Evolutionary conservation across 192 early-diverging fungal species (phyloP).

Genomic region (Geranomyces michiganensis): DNA sequence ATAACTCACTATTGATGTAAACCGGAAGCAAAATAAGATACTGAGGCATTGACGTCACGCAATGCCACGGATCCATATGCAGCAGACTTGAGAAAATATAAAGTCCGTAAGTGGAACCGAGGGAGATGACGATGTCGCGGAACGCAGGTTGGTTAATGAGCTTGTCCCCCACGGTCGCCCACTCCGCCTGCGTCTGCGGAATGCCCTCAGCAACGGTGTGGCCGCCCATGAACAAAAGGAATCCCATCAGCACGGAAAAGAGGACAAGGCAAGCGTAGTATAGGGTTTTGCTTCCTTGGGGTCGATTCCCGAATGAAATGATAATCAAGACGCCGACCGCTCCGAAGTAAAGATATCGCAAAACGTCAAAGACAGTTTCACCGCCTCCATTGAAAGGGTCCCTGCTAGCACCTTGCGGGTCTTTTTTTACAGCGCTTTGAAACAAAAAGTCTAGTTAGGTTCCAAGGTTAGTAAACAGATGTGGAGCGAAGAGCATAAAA

Average conservation of each 20-base stretch:
- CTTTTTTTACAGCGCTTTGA: not conserved
- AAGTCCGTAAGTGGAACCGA: constrained; percentile 52
- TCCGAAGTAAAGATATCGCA: constrained; percentile 29
- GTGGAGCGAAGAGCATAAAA: not conserved
- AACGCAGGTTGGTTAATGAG: constrained; percentile 36
- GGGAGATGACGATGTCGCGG: constrained; percentile 47
- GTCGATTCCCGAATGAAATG: constrained; percentile 53
- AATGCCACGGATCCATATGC: constrained; percentile 60
- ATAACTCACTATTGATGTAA: constrained; percentile 44
- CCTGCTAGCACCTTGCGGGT: not conserved
- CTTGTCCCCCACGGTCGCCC: constrained; percentile 32
- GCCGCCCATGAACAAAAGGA: constrained; percentile 50
- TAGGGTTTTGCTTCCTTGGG: constrained; percentile 55
- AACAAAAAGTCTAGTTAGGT: constrained; percentile 29
- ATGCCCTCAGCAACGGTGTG: constrained; percentile 32
- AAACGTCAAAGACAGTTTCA: constrained; percentile 14
- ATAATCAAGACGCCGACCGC: constrained; percentile 50
- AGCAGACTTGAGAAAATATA: constrained; percentile 51
- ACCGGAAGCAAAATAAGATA: constrained; percentile 54
- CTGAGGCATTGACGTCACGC: constrained; percentile 50
- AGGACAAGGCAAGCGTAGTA: constrained; percentile 43
- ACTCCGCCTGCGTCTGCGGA: constrained; percentile 17
- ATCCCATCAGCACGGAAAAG: constrained; percentile 48
- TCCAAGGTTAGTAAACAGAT: not conserved
- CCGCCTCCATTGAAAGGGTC: constrained; percentile 40